phyloP scores from a whole-genome alignment of 352 stramenopile species.

The Globisporangium polare region DNA sequence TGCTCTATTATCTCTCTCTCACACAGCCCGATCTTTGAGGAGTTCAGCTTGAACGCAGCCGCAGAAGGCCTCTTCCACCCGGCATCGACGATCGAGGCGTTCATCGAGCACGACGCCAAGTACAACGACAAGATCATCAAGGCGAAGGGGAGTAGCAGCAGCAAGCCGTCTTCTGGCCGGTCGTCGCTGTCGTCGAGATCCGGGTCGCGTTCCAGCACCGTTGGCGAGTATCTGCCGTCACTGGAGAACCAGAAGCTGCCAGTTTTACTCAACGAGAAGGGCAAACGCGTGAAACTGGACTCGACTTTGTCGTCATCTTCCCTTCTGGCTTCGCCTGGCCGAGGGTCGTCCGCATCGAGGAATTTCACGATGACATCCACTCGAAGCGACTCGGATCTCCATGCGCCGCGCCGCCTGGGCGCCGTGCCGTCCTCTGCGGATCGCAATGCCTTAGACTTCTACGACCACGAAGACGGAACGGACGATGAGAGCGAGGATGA shows the following conservation, averaged over 20 bases:
- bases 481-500: slow-evolving; percentile 18
- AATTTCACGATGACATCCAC: slow-evolving; percentile 21
- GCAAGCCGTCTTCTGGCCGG: slow-evolving; percentile 12
- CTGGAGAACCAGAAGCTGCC: slow-evolving; percentile 31
- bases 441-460: slow-evolving; percentile 48
- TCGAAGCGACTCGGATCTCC: slow-evolving; percentile 59
- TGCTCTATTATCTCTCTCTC: no score
- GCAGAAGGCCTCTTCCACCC: slow-evolving; percentile 76
- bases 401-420: slow-evolving; percentile 38
- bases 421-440: slow-evolving; percentile 54
- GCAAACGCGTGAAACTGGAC: slow-evolving; percentile 25
- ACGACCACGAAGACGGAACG: slow-evolving; percentile 33
- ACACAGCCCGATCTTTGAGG: slow-evolving; percentile 46
- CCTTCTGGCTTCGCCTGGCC: slow-evolving; percentile 4
- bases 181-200: slow-evolving; percentile 19
- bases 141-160: not conserved
- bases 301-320: slow-evolving; percentile 14
- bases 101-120: slow-evolving; percentile 74
- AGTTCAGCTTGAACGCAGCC: slow-evolving; percentile 54
- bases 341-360: not conserved
- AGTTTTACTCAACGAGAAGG: slow-evolving; percentile 23
- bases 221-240: slow-evolving; percentile 33
- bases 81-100: slow-evolving; percentile 68
- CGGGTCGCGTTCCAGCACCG: slow-evolving; percentile 11
- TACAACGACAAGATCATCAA: slow-evolving; percentile 22